Base-by-base conservation (phyloP, 2,329 filamentous ascomycete genomes). In the Teratosphaeria gauchensis region DNA sequence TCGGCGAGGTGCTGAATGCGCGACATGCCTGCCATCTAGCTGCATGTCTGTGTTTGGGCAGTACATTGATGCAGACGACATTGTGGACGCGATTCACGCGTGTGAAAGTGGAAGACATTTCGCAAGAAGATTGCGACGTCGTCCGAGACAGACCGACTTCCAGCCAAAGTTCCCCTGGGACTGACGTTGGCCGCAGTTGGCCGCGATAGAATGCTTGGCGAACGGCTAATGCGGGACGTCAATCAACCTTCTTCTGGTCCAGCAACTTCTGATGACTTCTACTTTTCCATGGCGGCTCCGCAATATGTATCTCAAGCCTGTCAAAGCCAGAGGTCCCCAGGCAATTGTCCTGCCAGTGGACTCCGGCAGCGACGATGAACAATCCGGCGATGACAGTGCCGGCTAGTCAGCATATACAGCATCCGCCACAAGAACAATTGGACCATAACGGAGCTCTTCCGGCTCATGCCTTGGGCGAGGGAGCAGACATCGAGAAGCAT, bases 1-100 rank as follows among this genome's bases (percentile, higher is more conserved):
- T 64, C 58, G 69, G 61, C 28, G 72, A 69, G 30, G 59, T 59
- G 5, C 68, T 65, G 61, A 78, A 77, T 16, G 58, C 32, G 9
- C 59, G 53, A 52, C 51, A 58, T 60, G 51, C 11, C 21, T 32
- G 53, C 19, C 53, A 12, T 35, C 16, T 24, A 28, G 42, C 42
- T 21, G 42, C 42, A 2, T 48, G 42, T 21, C 42, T 11, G 9
- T 8, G 21, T 4, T 16, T 8, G n/a, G 16, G n/a, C 6, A 21
- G 19, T 11, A 21, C 42, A n/a, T 48, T 19, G 19, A 8, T 6
- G 42, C 42, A 8, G 6, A 21, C n/a, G 19, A 11, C 16, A 21
- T n/a, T 19, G 42, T 48, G 19, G 42, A n/a, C 42, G n/a, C 42
- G 42, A 4, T 48, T 16, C 5, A 7, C 4, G 42, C 42, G 42